phyloP scores from a whole-genome alignment of 192 early-diverging fungal genomes.

The Rhizophagus clarus region DNA sequence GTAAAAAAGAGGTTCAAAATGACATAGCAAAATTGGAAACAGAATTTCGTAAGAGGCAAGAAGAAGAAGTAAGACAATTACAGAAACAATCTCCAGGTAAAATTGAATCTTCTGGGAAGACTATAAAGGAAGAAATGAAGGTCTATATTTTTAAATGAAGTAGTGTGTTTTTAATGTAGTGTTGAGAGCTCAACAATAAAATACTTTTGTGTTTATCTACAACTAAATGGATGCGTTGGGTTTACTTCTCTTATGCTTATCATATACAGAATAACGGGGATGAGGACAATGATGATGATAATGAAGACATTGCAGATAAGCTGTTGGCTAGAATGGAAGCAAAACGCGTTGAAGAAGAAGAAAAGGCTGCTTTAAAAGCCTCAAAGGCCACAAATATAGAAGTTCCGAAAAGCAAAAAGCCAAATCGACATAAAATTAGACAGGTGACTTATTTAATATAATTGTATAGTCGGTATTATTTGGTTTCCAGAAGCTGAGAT shows the following conservation, averaged over 20 bases:
- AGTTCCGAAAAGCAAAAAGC: constrained; percentile 31
- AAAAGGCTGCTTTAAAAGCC: constrained; percentile 38
- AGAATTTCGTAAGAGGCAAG: constrained; percentile 63
- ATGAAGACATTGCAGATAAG: background rate
- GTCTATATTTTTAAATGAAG: background rate
- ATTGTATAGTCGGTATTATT: background rate
- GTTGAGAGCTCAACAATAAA: background rate
- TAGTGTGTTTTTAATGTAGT: too few relatives aligned
- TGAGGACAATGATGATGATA: background rate
- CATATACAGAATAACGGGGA: background rate
- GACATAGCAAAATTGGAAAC: constrained; percentile 71
- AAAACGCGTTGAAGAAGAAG: background rate
- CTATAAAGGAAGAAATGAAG: background rate
- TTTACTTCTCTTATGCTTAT: background rate
- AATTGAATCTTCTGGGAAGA: background rate
- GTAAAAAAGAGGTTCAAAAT: constrained; percentile 76
- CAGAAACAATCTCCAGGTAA: background rate
- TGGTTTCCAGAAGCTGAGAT: background rate
- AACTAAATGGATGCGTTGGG: background rate
- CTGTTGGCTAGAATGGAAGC: background rate
- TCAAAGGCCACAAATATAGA: constrained; percentile 26
- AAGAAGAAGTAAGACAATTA: background rate
- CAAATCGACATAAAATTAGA: constrained; percentile 56
- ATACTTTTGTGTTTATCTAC: background rate
- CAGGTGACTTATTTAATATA: constrained; percentile 6